A percentile compares a stretch with the other conserved stretches of the same genome.
Evolutionary conservation across 805 yeast species (phyloP).

Genomic region (Henningerozyma blattae): DNA sequence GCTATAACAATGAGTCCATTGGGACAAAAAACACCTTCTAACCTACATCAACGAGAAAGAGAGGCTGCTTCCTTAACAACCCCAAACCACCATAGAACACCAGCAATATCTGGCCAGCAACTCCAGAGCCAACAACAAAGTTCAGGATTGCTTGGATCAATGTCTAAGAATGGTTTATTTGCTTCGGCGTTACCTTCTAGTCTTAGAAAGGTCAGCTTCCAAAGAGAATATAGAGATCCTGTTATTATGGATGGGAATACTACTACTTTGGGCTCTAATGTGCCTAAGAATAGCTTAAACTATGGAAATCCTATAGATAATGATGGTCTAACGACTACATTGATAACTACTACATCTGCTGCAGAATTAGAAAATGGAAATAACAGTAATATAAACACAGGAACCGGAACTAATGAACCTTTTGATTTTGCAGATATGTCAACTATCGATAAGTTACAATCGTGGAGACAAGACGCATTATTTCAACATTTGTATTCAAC

Average conservation of each 20-base stretch:
- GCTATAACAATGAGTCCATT: background rate
- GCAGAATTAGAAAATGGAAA: background rate
- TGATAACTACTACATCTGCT: constrained; percentile 1
- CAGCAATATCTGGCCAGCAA: no score
- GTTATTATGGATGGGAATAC: no score
- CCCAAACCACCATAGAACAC: constrained; percentile 31
- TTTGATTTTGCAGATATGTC: constrained; percentile 29
- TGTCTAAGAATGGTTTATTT: constrained; percentile 17
- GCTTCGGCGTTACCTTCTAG: constrained; percentile 22
- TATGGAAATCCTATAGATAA: background rate
- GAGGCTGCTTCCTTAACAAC: constrained; percentile 28
- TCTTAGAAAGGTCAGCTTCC: constrained; percentile 18
- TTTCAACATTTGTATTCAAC: constrained; percentile 86
- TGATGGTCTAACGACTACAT: constrained; percentile 3
- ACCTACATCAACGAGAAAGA: no score
- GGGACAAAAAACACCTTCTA: constrained; percentile 5
- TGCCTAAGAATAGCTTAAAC: background rate
- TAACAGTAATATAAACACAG: constrained; percentile 15
- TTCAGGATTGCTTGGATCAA: constrained; percentile 13
- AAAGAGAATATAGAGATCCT: constrained; percentile 9
- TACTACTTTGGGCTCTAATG: background rate
- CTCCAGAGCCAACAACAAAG: constrained; percentile 2
- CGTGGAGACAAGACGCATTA: constrained; percentile 90
- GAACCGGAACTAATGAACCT: constrained; percentile 11
- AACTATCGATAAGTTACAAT: constrained; percentile 72